Evolutionary conservation across 805 yeast genomes (phyloP), one percentile per base, ranked within the genome.

Genomic region (Starmera dryadoides): DNA sequence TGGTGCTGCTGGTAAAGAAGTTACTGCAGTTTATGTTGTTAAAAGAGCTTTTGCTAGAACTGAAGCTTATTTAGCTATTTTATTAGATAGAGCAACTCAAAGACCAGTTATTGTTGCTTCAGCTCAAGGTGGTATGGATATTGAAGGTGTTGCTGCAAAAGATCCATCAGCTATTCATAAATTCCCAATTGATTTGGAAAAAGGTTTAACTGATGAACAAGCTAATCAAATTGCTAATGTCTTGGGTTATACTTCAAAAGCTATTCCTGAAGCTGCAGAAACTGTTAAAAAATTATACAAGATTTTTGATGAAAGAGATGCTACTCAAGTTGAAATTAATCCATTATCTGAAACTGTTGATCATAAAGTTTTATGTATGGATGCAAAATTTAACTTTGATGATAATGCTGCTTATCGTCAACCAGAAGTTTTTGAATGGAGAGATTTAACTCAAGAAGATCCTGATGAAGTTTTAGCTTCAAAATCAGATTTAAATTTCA

Each of bases 121-220:
- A 26, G 73, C 94, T 47, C 93, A 93, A 71, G 99, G 99, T 72
- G 99, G 99, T 73, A 89, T 93, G 95, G 96, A 93, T 71, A 93
- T 93, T 59, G 99, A 93, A 75, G 96, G 95, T 63, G 98, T 93
- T 53, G 99, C 98, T 45, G 81, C 81, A 52, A 79, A 75, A 54
- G 81, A 77, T 64, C 99, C 99, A 39, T 78, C 77, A 42, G 95
- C 95, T 52, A 93, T 93, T 71, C 82, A 86, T 69, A 81, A 91
- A 49, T 87, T 80, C 75, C 73, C 83, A 49, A 79, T 93, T 43
- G 81, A 83, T 52, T 73, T 86, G 53, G 74, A 81, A 43, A 66
- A 68, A 40, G 97, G 96, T 59, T 84, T 93, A 59, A 79, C 91
- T 50, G 85, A 79, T 52, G 73, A 69, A 47, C 70, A 80, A 53